Evolutionary conservation across 345 rosid species (phyloP), one percentile per base, ranked within the genome.

Genomic region (Pelargonium nanum): DNA sequence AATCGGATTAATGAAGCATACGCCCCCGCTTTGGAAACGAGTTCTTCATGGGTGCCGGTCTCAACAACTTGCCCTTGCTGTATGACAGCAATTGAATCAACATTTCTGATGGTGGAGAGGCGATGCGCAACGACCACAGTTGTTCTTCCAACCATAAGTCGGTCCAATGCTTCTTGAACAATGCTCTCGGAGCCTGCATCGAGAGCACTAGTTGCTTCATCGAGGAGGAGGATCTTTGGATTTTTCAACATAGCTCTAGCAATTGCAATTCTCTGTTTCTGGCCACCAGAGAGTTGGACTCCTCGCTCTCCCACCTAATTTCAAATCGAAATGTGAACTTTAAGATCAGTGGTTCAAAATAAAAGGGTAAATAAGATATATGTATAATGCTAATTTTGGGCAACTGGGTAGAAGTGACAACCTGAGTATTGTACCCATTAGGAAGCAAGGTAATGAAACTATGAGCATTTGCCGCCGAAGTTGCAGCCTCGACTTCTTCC

Each of bases 141-240:
- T 21, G 99, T 93, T 74, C 99, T 83, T 50, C 99, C 99, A 2
- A 90, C 89, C 97, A 90, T 93, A 48, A 93, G 87, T 54, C 97
- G 91, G 60, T 93, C 99, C 25, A 93, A 77, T 44, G 99, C 97
- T 77, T 93, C 99, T 66, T 93, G 99, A 69, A 93, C 99, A 57
- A 93, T 89, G 82, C 89, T 90, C 77, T 90, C 99, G 5, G 99
- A 93, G 73, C 99, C 71, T 22, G 97, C 96, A 72, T 93, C 99
- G 22, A 93, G 99, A 3, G 99, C 99, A 22, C 99, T 93, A 13
- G 99, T 93, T 63, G 99, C 99, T 79, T 93, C 99, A 68, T 93
- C 99, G 2, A 93, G 87, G 53, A 93, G 95, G 32, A 93, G 85
- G 77, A 93, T 83, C 81, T 84, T 93, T 0, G 99, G 99, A 58